Evolutionary conservation across 768 basidiomycete species (phyloP).

Genomic region (Xanthoconium stramineum): DNA sequence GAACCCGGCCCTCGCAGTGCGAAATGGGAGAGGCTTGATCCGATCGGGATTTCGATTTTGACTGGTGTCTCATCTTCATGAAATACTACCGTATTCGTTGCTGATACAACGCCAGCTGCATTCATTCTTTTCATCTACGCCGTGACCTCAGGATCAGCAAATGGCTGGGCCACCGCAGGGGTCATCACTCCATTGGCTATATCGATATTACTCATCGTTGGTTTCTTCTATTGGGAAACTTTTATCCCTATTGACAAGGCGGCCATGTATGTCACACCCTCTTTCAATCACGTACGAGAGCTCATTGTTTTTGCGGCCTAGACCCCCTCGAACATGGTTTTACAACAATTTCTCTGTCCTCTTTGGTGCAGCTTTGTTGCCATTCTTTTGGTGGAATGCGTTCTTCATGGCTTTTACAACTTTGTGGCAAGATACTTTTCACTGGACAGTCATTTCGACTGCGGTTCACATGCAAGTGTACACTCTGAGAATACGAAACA

Average conservation of each 20-base stretch:
- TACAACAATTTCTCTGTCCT: conserved; percentile 42
- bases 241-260: conserved; percentile 38
- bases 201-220: conserved; percentile 36
- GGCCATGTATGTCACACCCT: conserved; percentile 34
- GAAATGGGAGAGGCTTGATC: conserved; percentile 35
- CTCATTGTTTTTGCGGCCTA: conserved; percentile 6
- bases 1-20: background rate
- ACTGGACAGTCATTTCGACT: conserved; percentile 39
- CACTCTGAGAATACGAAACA: background rate
- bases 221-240: conserved; percentile 53
- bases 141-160: conserved; percentile 44
- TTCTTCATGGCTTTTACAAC: conserved; percentile 35
- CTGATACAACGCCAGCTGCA: conserved; percentile 25
- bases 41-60: conserved; percentile 37
- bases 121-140: conserved; percentile 42
- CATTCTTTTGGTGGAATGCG: conserved; percentile 42
- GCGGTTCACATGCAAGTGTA: conserved; percentile 38
- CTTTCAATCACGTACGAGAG: background rate
- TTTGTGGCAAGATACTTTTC: conserved; percentile 41
- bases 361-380: conserved; percentile 35
- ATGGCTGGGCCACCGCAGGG: conserved; percentile 45
- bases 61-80: conserved; percentile 27
- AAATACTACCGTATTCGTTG: background rate
- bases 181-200: conserved; percentile 48
- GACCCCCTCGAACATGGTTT: conserved; percentile 43